Percentiles rank a stretch among this genome's conserved stretches.
Conservation (phyloP, 345 rosid species). For the Excoecaria agallocha region DNA sequence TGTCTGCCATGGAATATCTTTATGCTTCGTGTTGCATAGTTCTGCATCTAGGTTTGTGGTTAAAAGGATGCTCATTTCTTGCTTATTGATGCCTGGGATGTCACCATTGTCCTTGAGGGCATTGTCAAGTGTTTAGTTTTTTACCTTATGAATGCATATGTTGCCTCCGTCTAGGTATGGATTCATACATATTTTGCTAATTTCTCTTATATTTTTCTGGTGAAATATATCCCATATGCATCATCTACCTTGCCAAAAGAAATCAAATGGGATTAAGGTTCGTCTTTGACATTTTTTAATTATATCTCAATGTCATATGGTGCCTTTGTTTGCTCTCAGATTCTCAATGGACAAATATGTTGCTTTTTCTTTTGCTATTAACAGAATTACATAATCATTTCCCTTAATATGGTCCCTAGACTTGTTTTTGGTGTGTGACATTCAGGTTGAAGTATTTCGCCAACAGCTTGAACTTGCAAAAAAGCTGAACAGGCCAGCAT, state of each 20-base stretch:
- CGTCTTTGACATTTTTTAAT: not conserved
- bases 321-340: not conserved
- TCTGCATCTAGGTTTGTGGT: not conserved
- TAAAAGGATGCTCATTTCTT: not conserved
- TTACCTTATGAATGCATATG: not conserved
- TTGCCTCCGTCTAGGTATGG: not conserved
- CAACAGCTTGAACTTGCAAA: slow-evolving; percentile 88
- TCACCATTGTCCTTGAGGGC: not conserved
- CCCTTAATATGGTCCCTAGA: not conserved
- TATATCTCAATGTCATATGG: not conserved
- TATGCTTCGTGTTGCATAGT: too few species aligned
- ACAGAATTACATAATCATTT: not conserved
- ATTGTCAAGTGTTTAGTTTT: not conserved
- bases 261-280: not conserved
- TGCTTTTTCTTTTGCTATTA: not conserved
- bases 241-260: not conserved
- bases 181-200: not conserved
- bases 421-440: not conserved
- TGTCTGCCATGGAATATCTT: too few species aligned
- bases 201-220: not conserved
- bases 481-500: slow-evolving; percentile 71
- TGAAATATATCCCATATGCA: not conserved
- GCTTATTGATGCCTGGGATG: not conserved
- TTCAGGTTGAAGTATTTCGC: slow-evolving; percentile 61
- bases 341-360: not conserved